Evolutionary conservation across 768 basidiomycete species (phyloP).

Genomic region (Leccinum pellstonianum): DNA sequence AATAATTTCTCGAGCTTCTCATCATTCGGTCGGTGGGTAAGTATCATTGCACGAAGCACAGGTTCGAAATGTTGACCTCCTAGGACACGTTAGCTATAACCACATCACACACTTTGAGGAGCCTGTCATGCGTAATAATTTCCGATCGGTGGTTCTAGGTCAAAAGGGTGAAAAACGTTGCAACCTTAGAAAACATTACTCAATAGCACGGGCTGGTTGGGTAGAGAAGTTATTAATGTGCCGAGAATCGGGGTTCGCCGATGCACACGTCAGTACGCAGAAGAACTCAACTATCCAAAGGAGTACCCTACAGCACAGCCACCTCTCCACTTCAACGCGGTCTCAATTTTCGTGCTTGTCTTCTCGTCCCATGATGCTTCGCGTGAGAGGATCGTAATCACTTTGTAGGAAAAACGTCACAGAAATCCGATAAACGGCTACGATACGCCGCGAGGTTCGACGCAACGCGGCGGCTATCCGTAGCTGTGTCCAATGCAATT

Average conservation of each 20-base stretch:
- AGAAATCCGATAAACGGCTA: neutral
- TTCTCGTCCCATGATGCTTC: neutral
- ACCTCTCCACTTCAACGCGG: neutral
- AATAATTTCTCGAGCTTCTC: neutral
- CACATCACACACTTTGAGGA: too few relatives aligned
- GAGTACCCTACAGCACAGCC: slow-evolving; percentile 3
- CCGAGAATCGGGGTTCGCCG: neutral
- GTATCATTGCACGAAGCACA: neutral
- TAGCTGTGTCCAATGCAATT: neutral
- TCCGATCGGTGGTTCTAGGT: neutral
- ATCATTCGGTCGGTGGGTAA: neutral
- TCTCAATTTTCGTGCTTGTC: neutral
- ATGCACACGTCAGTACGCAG: neutral
- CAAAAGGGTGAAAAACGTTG: neutral
- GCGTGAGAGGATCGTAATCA: slow-evolving; percentile 3
- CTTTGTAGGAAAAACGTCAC: neutral
- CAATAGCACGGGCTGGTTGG: neutral
- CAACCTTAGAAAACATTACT: neutral
- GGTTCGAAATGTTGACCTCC: neutral
- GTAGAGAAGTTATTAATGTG: neutral
- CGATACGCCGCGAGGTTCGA: neutral
- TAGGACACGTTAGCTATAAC: too few relatives aligned
- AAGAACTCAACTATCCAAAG: neutral
- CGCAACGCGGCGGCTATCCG: neutral
- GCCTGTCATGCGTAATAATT: neutral